Evolutionary conservation across 2,329 filamentous ascomycete genomes (phyloP), one percentile per base, ranked within the genome.

Genomic region (Mariannaea elegans): DNA sequence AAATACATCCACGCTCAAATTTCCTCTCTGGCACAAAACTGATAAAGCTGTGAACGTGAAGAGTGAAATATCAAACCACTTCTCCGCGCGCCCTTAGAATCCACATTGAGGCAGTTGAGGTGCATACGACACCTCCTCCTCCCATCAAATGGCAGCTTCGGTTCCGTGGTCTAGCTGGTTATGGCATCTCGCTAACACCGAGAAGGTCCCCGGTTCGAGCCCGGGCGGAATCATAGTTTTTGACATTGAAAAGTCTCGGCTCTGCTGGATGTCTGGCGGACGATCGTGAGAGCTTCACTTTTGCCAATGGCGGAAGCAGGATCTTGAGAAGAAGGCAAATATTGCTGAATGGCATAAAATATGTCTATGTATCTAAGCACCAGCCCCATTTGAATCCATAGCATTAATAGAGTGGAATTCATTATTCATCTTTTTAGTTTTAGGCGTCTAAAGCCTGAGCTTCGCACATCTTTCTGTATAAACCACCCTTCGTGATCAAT

Each of bases 381-480:
- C n/a, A n/a, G n/a, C n/a, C n/a, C n/a, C n/a, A n/a, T n/a, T n/a
- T n/a, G n/a, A n/a, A n/a, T n/a, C n/a, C n/a, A n/a, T n/a, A n/a
- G n/a, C n/a, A n/a, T n/a, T n/a, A n/a, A n/a, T n/a, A n/a, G n/a
- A n/a, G n/a, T n/a, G n/a, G n/a, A n/a, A n/a, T n/a, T n/a, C n/a
- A n/a, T n/a, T n/a, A n/a, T n/a, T n/a, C n/a, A n/a, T n/a, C n/a
- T n/a, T n/a, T n/a, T n/a, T n/a, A 31, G 7, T 7, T 8, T 50
- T 61, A 71, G 45, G 63, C 69, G 29, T 76, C 75, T 29, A 77
- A 63, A 49, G 72, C 73, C 49, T 79, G 76, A 36, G 72, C 73
- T 70, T 80, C 72, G 54, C 80, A 81, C 82, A 85, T 84, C 60
- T 82, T 77, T 65, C 76, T 78, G 68, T 85, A 85, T 56, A 79